Percentiles rank a stretch among this genome's conserved stretches.
These are phyloP conservation scores for Fusarium sarcochroum DNA, from an alignment of 2,329 filamentous ascomycete species.

Conservation along the genomic window DNA sequence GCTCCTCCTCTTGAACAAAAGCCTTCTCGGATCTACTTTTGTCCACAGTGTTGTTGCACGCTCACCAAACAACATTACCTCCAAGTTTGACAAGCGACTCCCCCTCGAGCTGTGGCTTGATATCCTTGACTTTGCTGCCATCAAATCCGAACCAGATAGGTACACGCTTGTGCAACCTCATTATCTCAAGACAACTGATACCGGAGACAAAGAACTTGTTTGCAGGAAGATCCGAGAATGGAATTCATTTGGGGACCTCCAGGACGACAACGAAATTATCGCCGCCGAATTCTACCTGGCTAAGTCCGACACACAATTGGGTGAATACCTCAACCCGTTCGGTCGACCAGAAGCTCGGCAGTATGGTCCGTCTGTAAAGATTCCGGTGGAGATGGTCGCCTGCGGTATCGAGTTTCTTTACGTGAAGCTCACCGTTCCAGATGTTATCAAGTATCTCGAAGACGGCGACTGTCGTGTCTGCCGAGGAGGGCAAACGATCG, in stretches of 20 bases:
- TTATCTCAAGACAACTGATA: fast-evolving
- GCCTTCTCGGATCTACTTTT: neutral
- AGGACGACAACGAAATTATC: fast-evolving
- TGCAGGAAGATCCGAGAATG: neutral
- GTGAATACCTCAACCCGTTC: neutral
- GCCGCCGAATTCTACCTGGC: neutral
- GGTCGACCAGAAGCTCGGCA: neutral
- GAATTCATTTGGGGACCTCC: neutral
- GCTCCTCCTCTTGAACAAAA: neutral
- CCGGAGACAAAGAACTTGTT: fast-evolving
- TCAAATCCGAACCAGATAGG: fast-evolving
- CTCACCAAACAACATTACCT: neutral
- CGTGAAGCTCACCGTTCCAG: neutral
- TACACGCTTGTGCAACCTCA: neutral
- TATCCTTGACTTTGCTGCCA: neutral
- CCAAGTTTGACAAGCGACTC: neutral
- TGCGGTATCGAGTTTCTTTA: neutral
- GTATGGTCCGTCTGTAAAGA: fast-evolving
- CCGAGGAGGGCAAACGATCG: fast-evolving
- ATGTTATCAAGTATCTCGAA: conserved; percentile 9
- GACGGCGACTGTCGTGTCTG: neutral
- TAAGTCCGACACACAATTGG: neutral
- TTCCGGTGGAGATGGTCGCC: neutral
- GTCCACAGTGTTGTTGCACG: neutral
- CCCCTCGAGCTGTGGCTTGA: conserved; percentile 8